phyloP scores from a whole-genome alignment of 495 filamentous ascomycete genomes.

The Xylaria venustula region DNA sequence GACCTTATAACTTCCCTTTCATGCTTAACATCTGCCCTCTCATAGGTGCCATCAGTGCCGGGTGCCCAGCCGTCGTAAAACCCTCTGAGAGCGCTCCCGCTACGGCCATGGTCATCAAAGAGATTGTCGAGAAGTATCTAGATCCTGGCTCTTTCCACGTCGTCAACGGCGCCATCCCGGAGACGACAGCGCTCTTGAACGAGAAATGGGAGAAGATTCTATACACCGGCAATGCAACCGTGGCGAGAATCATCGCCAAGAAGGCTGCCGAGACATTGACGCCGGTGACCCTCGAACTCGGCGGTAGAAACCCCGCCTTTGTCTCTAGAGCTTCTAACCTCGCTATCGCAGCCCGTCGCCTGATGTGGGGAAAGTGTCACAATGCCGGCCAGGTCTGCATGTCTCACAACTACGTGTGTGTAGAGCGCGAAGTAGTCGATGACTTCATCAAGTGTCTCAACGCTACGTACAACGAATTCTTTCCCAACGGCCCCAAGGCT shows the following conservation, averaged over 20 bases:
- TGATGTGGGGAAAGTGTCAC: conserved; percentile 82
- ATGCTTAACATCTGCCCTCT: conserved; percentile 75
- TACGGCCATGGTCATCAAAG: conserved; percentile 74
- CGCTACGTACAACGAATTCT: conserved; percentile 71
- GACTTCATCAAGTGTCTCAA: conserved; percentile 75
- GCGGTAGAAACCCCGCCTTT: conserved; percentile 88
- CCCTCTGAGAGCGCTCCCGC: conserved; percentile 78
- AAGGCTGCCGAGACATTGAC: conserved; percentile 91
- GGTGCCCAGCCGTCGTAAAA: conserved; percentile 86
- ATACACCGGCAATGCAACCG: conserved; percentile 78
- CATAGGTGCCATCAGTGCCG: conserved; percentile 87
- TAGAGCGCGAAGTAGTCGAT: conserved; percentile 70
- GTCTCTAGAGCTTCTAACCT: conserved; percentile 79
- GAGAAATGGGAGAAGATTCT: conserved; percentile 98
- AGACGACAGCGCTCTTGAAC: conserved; percentile 77
- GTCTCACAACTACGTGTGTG: conserved; percentile 81
- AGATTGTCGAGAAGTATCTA: conserved; percentile 67
- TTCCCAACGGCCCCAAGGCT: conserved; percentile 73
- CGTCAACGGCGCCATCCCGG: conserved; percentile 76
- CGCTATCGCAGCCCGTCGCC: conserved; percentile 73
- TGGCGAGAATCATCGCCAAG: conserved; percentile 85
- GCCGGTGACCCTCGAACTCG: conserved; percentile 84
- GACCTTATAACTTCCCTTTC: conserved; percentile 89
- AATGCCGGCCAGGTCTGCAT: conserved; percentile 91
- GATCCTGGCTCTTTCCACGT: conserved; percentile 76